Evolutionary conservation across 306 rosid genomes (phyloP).

Genomic region (Vigna hirtella): DNA sequence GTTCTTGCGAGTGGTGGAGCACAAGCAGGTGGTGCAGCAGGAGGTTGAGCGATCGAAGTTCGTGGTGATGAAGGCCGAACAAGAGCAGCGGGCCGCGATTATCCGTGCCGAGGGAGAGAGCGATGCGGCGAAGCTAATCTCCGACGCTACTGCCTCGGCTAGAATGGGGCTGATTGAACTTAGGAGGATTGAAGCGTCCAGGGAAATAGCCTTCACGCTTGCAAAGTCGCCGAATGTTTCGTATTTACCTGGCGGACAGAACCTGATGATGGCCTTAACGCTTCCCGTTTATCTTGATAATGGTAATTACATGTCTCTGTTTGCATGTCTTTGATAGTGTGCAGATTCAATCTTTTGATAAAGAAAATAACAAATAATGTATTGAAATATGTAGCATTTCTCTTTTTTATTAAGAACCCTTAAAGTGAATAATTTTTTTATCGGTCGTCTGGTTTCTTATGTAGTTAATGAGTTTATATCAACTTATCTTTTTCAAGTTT

Average conservation of each 20-base stretch:
- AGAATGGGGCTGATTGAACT: conserved; percentile 85
- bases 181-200: conserved; percentile 87
- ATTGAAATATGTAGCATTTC: neutral
- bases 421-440: neutral
- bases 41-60: conserved; percentile 95
- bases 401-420: neutral
- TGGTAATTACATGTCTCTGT: neutral
- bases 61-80: conserved; percentile 93
- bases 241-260: conserved; percentile 70
- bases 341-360: no score
- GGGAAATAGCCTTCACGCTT: conserved; percentile 80
- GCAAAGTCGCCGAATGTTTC: conserved; percentile 85
- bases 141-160: conserved; percentile 72
- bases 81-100: conserved; percentile 88
- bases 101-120: conserved; percentile 95
- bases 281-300: conserved; percentile 57
- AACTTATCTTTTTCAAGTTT: neutral
- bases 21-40: conserved; percentile 97
- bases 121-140: conserved; percentile 86
- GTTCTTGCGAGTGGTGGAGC: conserved; percentile 87
- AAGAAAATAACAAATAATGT: neutral
- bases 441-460: neutral
- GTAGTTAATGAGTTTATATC: neutral
- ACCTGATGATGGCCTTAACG: conserved; percentile 75
- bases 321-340: no score